Base-by-base conservation (phyloP, 1,284 basidiomycete species). In the Boletellus deceptivus region DNA sequence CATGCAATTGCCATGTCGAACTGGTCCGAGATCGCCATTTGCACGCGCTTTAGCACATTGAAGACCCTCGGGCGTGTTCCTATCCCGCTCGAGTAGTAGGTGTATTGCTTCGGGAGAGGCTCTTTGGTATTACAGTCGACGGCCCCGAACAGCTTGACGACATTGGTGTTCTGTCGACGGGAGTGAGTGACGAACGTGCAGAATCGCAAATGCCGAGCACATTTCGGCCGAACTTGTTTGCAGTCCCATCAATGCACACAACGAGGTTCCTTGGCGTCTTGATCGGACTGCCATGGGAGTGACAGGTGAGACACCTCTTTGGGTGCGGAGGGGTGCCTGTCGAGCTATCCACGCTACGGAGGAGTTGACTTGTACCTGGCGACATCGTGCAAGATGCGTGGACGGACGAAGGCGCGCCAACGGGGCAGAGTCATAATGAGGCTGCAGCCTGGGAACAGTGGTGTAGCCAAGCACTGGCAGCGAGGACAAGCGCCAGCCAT, bases 81-180 rank as follows among this genome's bases (percentile, higher is more conserved):
- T 22, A 73, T 68, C 1, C 72, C 75, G 42, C 73, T 75, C 46
- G 70, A 73, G 46, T 77, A 77, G 53, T 69, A 73, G 6, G 62
- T 66, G 34, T 65, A 56, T 46, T 72, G 71, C 7, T 55, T 53
- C 4, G 54, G 52, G 4, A 35, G 16, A n/a, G 60, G 52, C 43
- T 49, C 37, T 47, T 55, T 54, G 49, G 42, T 56, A 48, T 70
- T 45, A 40, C 44, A 36, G 18, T 60, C 47, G 27, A 54, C 46
- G 31, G 50, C 49, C 31, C 51, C 50, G 35, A 56, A 60, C 13
- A 63, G 45, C 49, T 65, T 66, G 25, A 61, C 50, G 17, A 63
- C 55, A 43, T 60, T 63, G 16, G 61, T 61, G 36, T 60, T 60
- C 60, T 64, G 18, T 51, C n/a, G 7, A 27, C 37, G 20, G 35